phyloP scores from a whole-genome alignment of 2,329 filamentous ascomycete genomes.

The Cordyceps tenuipes region DNA sequence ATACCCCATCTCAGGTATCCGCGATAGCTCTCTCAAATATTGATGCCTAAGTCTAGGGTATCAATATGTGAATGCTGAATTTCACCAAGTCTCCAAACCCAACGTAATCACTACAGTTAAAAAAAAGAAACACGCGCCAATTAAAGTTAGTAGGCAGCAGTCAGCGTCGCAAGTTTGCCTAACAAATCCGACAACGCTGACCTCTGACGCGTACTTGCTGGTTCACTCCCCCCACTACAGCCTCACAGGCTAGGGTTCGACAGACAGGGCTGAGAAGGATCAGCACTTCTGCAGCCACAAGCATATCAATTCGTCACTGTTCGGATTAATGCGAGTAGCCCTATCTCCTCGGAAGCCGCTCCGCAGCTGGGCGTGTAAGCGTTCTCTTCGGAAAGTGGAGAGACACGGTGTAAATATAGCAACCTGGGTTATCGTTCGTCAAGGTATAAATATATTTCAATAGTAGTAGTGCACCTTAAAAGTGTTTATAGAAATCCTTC shows the following conservation, averaged over 20 bases:
- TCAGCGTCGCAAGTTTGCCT: not conserved
- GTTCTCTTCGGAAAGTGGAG: not conserved
- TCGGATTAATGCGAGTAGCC: not conserved
- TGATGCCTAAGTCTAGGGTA: not conserved
- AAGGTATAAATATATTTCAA: not conserved
- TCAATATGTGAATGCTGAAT: no score
- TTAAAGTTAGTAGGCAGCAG: not conserved
- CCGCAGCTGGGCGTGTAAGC: no score
- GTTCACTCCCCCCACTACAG: not conserved
- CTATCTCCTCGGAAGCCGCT: not conserved
- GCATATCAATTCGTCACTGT: not conserved
- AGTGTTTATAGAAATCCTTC: not conserved
- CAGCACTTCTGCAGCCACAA: not conserved
- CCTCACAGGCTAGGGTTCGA: not conserved
- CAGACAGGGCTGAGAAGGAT: not conserved
- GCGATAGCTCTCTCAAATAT: not conserved
- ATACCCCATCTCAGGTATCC: no score
- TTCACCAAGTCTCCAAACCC: no score
- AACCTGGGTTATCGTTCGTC: not conserved
- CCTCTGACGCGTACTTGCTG: not conserved
- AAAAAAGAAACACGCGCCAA: not conserved
- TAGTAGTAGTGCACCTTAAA: not conserved
- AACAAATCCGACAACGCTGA: constrained; percentile 1
- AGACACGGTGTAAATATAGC: not conserved
- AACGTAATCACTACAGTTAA: no score